Evolutionary conservation across 2,329 filamentous ascomycete genomes (phyloP).

Genomic region (Zasmidium citrigriseum): DNA sequence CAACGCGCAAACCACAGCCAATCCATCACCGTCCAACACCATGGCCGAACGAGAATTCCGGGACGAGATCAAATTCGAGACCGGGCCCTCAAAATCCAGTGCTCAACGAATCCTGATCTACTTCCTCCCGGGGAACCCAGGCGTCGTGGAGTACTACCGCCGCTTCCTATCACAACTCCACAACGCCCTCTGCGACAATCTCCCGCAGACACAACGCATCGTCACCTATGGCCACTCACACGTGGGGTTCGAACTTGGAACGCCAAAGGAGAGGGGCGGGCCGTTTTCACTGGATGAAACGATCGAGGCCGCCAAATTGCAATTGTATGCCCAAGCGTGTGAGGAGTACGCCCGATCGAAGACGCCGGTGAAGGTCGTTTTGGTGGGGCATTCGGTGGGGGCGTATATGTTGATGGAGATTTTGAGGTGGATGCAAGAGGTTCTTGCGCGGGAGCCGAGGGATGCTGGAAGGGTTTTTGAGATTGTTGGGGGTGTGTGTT

Average conservation of each 20-base stretch:
- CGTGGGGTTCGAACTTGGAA: constrained; percentile 46
- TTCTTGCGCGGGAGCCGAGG: constrained; percentile 3
- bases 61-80: not conserved
- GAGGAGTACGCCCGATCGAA: no score
- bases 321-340: no score
- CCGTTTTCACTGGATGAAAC: not conserved
- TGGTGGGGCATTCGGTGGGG: constrained; percentile 52
- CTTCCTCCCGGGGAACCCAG: constrained; percentile 76
- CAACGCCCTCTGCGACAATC: not conserved
- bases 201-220: constrained; percentile 30
- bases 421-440: constrained; percentile 23
- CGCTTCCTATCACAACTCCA: constrained; percentile 65
- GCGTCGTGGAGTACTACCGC: constrained; percentile 71
- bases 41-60: no score
- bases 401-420: constrained; percentile 48
- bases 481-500: constrained; percentile 37
- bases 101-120: constrained; percentile 58
- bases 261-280: not conserved
- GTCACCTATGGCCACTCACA: constrained; percentile 43
- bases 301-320: no score
- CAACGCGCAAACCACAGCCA: no score
- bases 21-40: no score
- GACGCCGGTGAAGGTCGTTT: constrained; percentile 29
- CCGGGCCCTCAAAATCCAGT: not conserved
- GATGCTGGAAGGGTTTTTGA: constrained; percentile 6